These are phyloP conservation scores for Adenanthera pavonina DNA, from an alignment of 306 rosid species.

Conservation along the genomic window DNA sequence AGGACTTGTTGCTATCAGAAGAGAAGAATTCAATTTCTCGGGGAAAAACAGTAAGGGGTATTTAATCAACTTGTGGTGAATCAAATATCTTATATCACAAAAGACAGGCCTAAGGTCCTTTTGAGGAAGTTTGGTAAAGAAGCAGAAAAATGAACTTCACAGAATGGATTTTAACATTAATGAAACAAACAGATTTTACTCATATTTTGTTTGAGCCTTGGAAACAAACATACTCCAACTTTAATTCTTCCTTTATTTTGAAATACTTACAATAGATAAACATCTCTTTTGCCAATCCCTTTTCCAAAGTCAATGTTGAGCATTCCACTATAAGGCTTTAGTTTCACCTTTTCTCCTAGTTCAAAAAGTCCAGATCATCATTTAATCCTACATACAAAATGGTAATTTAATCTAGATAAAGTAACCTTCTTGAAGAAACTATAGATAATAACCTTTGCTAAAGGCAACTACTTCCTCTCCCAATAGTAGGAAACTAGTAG, in stretches of 20 bases:
- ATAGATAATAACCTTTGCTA: constrained; percentile 68
- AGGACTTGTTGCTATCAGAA: constrained; percentile 3
- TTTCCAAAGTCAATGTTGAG: constrained; percentile 91
- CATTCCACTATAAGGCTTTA: constrained; percentile 96
- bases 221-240: constrained; percentile 27
- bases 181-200: constrained; percentile 1
- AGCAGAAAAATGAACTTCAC: constrained; percentile 25
- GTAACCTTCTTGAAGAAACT: constrained; percentile 27
- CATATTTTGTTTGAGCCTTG: constrained; percentile 29
- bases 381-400: constrained; percentile 51
- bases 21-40: neutral
- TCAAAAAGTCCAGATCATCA: constrained; percentile 53
- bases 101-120: constrained; percentile 20
- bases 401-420: constrained; percentile 40
- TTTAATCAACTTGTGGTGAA: constrained; percentile 25
- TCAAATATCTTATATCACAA: constrained; percentile 24
- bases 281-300: constrained; percentile 94
- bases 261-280: constrained; percentile 86
- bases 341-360: constrained; percentile 83
- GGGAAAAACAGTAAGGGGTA: constrained; percentile 13
- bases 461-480: constrained; percentile 97
- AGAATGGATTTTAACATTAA: constrained; percentile 14
- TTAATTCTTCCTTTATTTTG: constrained; percentile 21
- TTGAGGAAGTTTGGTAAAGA: constrained; percentile 20
- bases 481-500: constrained; percentile 87